Evolutionary conservation across 257 asterid genomes (phyloP).

Genomic region (Nicotiana tabacum): DNA sequence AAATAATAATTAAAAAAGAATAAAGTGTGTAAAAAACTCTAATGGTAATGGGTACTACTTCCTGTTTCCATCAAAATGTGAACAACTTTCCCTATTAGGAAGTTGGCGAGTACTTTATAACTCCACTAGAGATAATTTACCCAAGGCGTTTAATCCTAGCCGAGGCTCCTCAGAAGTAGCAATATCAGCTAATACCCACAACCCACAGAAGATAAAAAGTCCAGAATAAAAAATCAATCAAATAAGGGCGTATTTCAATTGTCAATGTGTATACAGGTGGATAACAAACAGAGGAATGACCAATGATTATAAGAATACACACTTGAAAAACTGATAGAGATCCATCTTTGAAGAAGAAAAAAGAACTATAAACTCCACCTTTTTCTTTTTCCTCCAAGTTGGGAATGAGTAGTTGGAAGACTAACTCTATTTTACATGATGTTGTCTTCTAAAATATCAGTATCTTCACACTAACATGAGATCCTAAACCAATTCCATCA

Average conservation of each 20-base stretch:
- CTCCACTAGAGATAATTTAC: too few relatives aligned
- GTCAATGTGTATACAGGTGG: not conserved
- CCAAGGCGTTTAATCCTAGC: too few relatives aligned
- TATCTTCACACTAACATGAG: not conserved
- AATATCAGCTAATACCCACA: not conserved
- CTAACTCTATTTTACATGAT: not conserved
- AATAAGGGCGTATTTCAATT: not conserved
- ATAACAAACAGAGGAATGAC: not conserved
- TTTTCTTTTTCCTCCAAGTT: not conserved
- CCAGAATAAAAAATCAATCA: not conserved
- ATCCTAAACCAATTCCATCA: slow-evolving; percentile 20
- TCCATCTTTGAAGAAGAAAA: not conserved
- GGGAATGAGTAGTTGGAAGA: not conserved
- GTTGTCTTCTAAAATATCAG: not conserved
- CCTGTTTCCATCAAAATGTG: not conserved
- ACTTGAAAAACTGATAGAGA: not conserved
- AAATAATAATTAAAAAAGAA: too few relatives aligned
- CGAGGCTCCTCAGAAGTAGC: too few relatives aligned
- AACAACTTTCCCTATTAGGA: not conserved
- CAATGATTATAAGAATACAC: not conserved
- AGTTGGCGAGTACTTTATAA: too few relatives aligned
- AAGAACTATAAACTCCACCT: not conserved
- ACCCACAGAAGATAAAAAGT: not conserved
- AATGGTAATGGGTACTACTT: not conserved
- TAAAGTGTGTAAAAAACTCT: too few relatives aligned